A percentile compares a stretch with the other conserved stretches of the same genome.
These are phyloP conservation scores for Halophytophthora polymorphica DNA, from an alignment of 352 stramenopile genomes.

Conservation along the genomic window DNA sequence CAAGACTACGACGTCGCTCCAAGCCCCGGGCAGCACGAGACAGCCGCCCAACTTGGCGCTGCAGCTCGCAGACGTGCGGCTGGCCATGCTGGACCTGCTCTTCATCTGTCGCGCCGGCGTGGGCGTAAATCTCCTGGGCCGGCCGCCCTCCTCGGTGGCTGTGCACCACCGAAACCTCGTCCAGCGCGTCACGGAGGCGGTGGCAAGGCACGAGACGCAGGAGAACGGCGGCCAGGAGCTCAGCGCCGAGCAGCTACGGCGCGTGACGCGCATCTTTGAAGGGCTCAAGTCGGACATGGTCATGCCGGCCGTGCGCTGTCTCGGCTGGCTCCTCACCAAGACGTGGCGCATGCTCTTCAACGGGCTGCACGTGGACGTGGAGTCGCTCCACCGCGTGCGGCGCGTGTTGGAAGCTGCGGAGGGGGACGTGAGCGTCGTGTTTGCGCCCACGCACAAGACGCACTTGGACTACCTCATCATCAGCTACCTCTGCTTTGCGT, in stretches of 20 bases:
- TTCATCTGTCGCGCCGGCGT: slow-evolving; percentile 61
- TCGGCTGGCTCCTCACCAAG: slow-evolving; percentile 81
- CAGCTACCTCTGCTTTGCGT: slow-evolving; percentile 88
- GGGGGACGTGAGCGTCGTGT: slow-evolving; percentile 68
- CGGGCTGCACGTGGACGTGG: slow-evolving; percentile 65
- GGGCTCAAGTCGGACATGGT: slow-evolving; percentile 73
- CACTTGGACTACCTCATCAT: slow-evolving; percentile 91
- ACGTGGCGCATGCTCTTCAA: slow-evolving; percentile 74
- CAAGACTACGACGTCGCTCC: slow-evolving; percentile 29
- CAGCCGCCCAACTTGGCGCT: slow-evolving; percentile 13
- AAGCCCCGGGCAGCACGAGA: slow-evolving; percentile 16
- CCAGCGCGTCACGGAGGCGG: slow-evolving; percentile 22
- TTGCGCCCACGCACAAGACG: slow-evolving; percentile 86
- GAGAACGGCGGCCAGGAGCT: slow-evolving; percentile 11
- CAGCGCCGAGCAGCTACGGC: slow-evolving; percentile 18
- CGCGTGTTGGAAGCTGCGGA: slow-evolving; percentile 44
- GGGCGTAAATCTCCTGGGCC: slow-evolving; percentile 47
- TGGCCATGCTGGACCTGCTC: slow-evolving; percentile 61
- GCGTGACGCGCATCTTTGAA: slow-evolving; percentile 58
- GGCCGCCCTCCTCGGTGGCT: slow-evolving; percentile 31
- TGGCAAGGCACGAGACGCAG: slow-evolving; percentile 1
- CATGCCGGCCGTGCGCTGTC: slow-evolving; percentile 63
- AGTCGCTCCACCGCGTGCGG: slow-evolving; percentile 57
- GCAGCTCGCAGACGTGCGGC: slow-evolving; percentile 42
- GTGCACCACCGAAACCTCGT: slow-evolving; percentile 48